phyloP scores from a whole-genome alignment of 108 stramenopile species.

The Cyclotella cryptica region DNA sequence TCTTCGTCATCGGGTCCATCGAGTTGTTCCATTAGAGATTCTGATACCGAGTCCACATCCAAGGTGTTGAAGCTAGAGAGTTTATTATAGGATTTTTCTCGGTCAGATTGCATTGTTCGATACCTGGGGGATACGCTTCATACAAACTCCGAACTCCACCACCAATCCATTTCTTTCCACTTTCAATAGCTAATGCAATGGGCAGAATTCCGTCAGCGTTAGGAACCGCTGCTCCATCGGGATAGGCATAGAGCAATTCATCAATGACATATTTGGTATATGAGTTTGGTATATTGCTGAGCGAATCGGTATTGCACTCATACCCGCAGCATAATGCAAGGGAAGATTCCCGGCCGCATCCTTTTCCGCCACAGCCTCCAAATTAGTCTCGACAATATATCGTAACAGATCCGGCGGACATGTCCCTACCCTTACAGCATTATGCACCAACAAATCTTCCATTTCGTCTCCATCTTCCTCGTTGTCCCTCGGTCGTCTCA shows the following conservation, averaged over 20 bases:
- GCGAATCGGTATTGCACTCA: not conserved
- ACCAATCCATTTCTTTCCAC: constrained; percentile 89
- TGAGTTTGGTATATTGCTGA: constrained; percentile 50
- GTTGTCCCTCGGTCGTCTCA: constrained; percentile 46
- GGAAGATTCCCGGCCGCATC: constrained; percentile 76
- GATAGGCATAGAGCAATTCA: constrained; percentile 86
- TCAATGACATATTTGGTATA: constrained; percentile 87
- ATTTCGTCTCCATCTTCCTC: not conserved
- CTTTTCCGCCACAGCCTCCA: constrained; percentile 73
- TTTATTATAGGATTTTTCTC: constrained; percentile 62
- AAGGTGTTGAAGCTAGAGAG: constrained; percentile 59
- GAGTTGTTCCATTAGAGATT: constrained; percentile 24
- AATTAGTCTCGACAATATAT: constrained; percentile 88
- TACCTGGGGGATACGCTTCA: constrained; percentile 78
- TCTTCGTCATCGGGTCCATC: constrained; percentile 50
- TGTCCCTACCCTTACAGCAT: constrained; percentile 77
- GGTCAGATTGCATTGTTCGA: constrained; percentile 66
- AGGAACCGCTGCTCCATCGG: constrained; percentile 70
- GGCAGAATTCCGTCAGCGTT: constrained; percentile 73
- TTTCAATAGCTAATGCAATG: constrained; percentile 71
- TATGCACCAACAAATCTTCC: constrained; percentile 73
- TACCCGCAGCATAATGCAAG: constrained; percentile 84
- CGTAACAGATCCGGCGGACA: constrained; percentile 83
- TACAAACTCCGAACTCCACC: constrained; percentile 82
- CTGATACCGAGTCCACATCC: constrained; percentile 30